A percentile compares a stretch with the other conserved stretches of the same genome.
Evolutionary conservation across 345 rosid genomes (phyloP).

Genomic region (Moricandia arvensis): DNA sequence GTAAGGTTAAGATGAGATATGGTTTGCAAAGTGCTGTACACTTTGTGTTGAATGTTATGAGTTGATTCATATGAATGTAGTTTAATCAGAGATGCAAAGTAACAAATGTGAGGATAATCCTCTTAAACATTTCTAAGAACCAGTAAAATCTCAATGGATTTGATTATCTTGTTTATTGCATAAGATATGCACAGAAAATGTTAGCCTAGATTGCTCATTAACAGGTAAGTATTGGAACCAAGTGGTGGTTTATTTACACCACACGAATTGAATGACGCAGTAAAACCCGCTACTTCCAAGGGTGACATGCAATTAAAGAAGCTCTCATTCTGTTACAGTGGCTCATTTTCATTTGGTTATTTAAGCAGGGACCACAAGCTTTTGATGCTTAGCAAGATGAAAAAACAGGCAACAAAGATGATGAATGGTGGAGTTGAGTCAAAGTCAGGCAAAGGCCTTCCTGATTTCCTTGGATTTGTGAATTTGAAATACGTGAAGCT

Average conservation of each 20-base stretch:
- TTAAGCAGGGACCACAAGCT: constrained; percentile 10
- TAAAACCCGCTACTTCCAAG: constrained; percentile 31
- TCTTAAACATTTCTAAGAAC: not conserved
- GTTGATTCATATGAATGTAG: constrained; percentile 3
- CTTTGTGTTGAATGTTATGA: constrained; percentile 14
- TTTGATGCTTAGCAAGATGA: constrained; percentile 37
- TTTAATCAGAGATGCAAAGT: not conserved
- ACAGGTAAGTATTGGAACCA: constrained; percentile 1
- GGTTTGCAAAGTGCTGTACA: constrained; percentile 17
- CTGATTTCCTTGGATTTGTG: constrained; percentile 52
- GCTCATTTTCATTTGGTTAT: constrained; percentile 9
- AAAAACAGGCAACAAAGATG: constrained; percentile 49
- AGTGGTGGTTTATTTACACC: constrained; percentile 22
- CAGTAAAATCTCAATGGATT: not conserved
- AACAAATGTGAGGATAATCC: not conserved
- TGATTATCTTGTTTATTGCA: constrained; percentile 7
- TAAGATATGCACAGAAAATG: not conserved
- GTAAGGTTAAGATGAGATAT: constrained; percentile 15
- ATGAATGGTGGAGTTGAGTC: constrained; percentile 46
- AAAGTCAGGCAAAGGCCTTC: constrained; percentile 46
- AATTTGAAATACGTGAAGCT: constrained; percentile 62
- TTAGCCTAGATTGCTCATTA: not conserved
- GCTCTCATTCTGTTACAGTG: constrained; percentile 35
- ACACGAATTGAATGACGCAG: constrained; percentile 35
- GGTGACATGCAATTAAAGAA: constrained; percentile 40